Base-by-base conservation (phyloP, 2,329 filamentous ascomycete genomes). In the Penicillium rolfsii region DNA sequence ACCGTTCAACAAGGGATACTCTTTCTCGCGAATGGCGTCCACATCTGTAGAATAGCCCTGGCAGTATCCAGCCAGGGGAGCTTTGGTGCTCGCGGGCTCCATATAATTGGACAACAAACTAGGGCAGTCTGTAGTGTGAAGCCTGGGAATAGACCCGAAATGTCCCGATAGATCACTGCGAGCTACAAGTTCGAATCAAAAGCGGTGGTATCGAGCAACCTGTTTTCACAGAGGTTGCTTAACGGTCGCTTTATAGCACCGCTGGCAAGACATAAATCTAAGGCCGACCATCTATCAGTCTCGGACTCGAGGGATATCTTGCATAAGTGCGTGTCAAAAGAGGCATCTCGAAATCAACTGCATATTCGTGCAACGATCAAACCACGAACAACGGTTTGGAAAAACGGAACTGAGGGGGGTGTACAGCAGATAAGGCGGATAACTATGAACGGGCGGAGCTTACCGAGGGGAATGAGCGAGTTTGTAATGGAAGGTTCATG, bases 1-100 rank as follows among this genome's bases (percentile, higher is more conserved):
- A 79, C 78, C 74, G 67, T 73, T 75, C 28, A 81, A 71, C 35
- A 73, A 65, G 22, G 82, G 82, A 71, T 83, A 84, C 64, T 85
- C 79, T 22, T 67, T 67, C 28, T 73, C 70, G 52, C 82, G 77
- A 64, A 84, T 81, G 4, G 71, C 64, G 57, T 82, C 79, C 58
- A 84, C 76, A 57, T 81, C 76, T n/a, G 72, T 72, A 61, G 80
- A 74, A 63, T 81, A 80, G 14, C 73, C 76, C 35, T 59, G 64
- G 22, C 67, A 55, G 57, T 74, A 74, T 16, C 55, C 67, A 11
- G 58, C n/a, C 28, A 36, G 24, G 4, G 50, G 14, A 8, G 16
- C n/a, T 2, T 41, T 52, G 41, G 58, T 19, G 38, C 19, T 57
- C 5, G 9, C 30, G 28, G n/a, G 19, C 41, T 50, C 60, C 40